Conservation (phyloP, 352 stramenopile genomes). For the Pythium periplocum region DNA sequence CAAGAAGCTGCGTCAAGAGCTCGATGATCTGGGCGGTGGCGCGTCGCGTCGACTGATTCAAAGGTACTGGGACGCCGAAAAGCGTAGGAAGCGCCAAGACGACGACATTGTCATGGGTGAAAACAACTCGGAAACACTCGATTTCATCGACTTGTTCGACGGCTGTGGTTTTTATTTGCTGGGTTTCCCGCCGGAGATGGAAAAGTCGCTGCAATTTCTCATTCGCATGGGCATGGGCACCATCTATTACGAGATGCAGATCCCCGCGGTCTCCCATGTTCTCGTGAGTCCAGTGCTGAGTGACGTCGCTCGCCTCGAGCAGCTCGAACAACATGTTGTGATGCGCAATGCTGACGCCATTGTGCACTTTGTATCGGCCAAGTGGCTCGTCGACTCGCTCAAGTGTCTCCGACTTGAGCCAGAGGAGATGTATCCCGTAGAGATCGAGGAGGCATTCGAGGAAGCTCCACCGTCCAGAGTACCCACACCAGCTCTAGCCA, state of each 20-base stretch:
- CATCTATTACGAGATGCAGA: conserved; percentile 54
- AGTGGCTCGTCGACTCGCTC: conserved; percentile 62
- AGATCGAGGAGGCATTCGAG: conserved; percentile 30
- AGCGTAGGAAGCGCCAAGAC: neutral
- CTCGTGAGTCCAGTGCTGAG: conserved; percentile 50
- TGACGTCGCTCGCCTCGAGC: conserved; percentile 25
- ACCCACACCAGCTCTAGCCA: neutral
- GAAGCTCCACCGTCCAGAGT: neutral
- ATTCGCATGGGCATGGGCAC: conserved; percentile 66
- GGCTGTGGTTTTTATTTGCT: conserved; percentile 55
- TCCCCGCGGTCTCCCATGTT: conserved; percentile 60
- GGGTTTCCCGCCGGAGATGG: conserved; percentile 41
- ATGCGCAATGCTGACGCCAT: conserved; percentile 19
- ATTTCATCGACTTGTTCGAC: conserved; percentile 62
- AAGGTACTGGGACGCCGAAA: conserved; percentile 12
- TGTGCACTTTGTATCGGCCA: conserved; percentile 51
- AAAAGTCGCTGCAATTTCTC: conserved; percentile 33
- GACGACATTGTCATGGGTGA: neutral
- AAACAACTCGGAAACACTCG: neutral
- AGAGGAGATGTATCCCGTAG: conserved; percentile 61
- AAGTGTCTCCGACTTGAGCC: conserved; percentile 43
- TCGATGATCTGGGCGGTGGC: conserved; percentile 24
- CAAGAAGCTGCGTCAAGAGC: conserved; percentile 30
- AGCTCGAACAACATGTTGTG: conserved; percentile 27
- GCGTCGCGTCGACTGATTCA: conserved; percentile 25